Evolutionary conservation across 148 eudicot genomes (phyloP).

Genomic region (Spergularia bocconei): DNA sequence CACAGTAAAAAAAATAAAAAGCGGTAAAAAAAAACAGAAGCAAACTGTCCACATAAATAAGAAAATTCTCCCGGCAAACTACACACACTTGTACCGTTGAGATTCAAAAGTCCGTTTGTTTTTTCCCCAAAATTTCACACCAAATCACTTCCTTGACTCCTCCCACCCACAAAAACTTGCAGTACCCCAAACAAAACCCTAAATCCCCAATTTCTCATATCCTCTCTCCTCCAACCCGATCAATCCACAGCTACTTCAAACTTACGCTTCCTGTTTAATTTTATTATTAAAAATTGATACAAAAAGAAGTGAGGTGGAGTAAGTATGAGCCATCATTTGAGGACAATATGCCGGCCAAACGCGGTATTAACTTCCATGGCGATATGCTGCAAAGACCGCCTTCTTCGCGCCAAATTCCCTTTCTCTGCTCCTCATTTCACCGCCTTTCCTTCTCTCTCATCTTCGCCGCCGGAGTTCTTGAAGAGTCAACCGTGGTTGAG

Average conservation of each 20-base stretch:
- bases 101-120: slow-evolving; percentile 16
- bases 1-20: no score
- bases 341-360: slow-evolving; percentile 55
- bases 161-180: slow-evolving; percentile 18
- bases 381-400: slow-evolving; percentile 34
- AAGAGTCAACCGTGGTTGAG: slow-evolving; percentile 34
- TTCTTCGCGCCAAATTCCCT: slow-evolving; percentile 33
- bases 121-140: background rate
- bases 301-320: background rate
- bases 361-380: slow-evolving; percentile 51
- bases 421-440: slow-evolving; percentile 28
- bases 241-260: background rate
- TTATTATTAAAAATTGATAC: no score
- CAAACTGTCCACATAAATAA: slow-evolving; percentile 4
- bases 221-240: background rate
- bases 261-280: background rate
- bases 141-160: background rate
- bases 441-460: slow-evolving; percentile 30
- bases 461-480: slow-evolving; percentile 16
- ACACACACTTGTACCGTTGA: slow-evolving; percentile 5
- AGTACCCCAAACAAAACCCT: slow-evolving; percentile 6
- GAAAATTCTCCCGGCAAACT: background rate
- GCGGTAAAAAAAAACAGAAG: background rate
- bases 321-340: slow-evolving; percentile 58
- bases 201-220: background rate